Conservation (phyloP, 2,329 filamentous ascomycete genomes). For the Fusarium robinianum region DNA sequence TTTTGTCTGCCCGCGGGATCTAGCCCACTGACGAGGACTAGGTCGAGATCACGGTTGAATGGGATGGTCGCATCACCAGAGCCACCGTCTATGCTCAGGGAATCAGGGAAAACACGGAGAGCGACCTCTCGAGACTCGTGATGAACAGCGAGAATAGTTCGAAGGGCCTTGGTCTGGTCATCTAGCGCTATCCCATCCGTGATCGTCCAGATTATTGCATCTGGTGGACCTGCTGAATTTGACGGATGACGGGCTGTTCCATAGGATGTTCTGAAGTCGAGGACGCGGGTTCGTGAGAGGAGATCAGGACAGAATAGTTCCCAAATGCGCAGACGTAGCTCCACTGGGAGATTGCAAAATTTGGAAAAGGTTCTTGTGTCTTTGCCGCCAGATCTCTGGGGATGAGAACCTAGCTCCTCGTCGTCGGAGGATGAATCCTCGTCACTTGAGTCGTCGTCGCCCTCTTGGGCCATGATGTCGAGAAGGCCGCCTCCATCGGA, state of each 20-base stretch:
- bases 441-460: constrained; percentile 26
- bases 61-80: constrained; percentile 33
- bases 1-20: constrained; percentile 4
- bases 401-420: not conserved
- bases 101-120: constrained; percentile 39
- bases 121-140: constrained; percentile 44
- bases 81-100: constrained; percentile 36
- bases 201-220: constrained; percentile 18
- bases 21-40: constrained; percentile 35
- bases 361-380: constrained; percentile 33
- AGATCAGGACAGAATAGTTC: constrained; percentile 41
- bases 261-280: constrained; percentile 33
- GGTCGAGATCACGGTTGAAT: constrained; percentile 41
- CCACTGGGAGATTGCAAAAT: constrained; percentile 38
- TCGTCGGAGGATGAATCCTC: constrained; percentile 6
- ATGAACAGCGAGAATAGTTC: constrained; percentile 42
- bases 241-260: constrained; percentile 15
- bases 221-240: constrained; percentile 1
- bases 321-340: constrained; percentile 42
- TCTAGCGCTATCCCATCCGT: constrained; percentile 32
- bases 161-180: constrained; percentile 37
- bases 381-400: not conserved
- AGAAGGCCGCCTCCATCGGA: constrained; percentile 31
- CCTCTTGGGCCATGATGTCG: constrained; percentile 33
- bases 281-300: constrained; percentile 32